Evolutionary conservation across 2,329 filamentous ascomycete species (phyloP).

Genomic region (Thielaviopsis euricoi): DNA sequence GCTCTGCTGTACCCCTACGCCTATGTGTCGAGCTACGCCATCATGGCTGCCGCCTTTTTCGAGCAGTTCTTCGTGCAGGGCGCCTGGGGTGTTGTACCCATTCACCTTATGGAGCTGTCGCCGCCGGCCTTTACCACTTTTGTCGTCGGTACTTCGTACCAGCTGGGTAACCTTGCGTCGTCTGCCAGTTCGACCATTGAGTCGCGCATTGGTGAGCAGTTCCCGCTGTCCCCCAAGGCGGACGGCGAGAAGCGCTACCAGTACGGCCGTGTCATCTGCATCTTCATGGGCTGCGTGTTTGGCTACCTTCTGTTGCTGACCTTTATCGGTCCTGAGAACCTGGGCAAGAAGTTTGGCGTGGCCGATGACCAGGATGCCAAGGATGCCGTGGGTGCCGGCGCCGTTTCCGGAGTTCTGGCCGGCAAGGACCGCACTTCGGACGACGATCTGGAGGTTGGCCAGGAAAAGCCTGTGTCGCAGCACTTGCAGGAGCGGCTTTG

Average conservation of each 20-base stretch:
- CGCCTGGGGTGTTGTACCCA: conserved; percentile 60
- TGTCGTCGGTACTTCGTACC: conserved; percentile 57
- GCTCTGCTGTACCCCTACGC: conserved; percentile 54
- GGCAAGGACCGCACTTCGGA: conserved; percentile 4
- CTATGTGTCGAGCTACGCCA: conserved; percentile 38
- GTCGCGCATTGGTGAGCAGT: conserved; percentile 55
- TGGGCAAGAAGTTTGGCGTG: conserved; percentile 34
- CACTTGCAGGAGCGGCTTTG: too few relatives aligned
- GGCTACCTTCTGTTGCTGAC: conserved; percentile 44
- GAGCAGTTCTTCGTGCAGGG: conserved; percentile 66
- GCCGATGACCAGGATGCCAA: conserved; percentile 30
- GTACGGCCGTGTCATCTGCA: conserved; percentile 74
- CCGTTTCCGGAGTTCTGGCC: conserved; percentile 12
- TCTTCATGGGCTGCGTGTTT: conserved; percentile 80
- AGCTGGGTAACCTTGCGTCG: conserved; percentile 60
- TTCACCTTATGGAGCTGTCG: conserved; percentile 62
- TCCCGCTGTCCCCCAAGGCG: conserved; percentile 46
- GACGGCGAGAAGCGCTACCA: conserved; percentile 39
- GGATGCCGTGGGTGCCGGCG: conserved; percentile 27
- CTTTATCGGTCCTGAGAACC: conserved; percentile 42
- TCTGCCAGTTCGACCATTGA: conserved; percentile 61
- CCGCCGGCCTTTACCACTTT: conserved; percentile 59
- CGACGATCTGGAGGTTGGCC: conserved; percentile 4
- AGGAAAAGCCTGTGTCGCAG: too few relatives aligned
- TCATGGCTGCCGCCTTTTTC: conserved; percentile 50